These are phyloP conservation scores for Phytophthora pinifolia DNA, from an alignment of 352 stramenopile genomes.

Conservation along the genomic window DNA sequence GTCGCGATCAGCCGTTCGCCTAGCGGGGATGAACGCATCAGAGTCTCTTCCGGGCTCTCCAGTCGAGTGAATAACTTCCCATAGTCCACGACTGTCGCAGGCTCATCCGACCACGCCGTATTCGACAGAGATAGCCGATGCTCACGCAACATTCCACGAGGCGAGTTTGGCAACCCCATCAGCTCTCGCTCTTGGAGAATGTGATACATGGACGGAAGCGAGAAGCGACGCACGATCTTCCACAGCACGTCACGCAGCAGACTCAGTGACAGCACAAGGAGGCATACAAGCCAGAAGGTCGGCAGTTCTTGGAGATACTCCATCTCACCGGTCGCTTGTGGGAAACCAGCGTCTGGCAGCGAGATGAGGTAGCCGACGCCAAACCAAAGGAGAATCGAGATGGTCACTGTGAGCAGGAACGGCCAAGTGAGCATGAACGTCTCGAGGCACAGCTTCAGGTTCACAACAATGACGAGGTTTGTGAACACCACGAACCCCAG, in stretches of 20 bases:
- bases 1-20: slow-evolving; percentile 55
- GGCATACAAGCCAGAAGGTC: slow-evolving; percentile 61
- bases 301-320: slow-evolving; percentile 56
- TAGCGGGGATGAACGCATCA: slow-evolving; percentile 58
- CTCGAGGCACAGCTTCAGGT: slow-evolving; percentile 76
- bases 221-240: slow-evolving; percentile 71
- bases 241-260: slow-evolving; percentile 70
- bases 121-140: slow-evolving; percentile 19
- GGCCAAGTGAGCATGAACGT: slow-evolving; percentile 74
- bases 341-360: slow-evolving; percentile 43
- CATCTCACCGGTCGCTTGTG: slow-evolving; percentile 73
- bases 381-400: slow-evolving; percentile 70
- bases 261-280: slow-evolving; percentile 61
- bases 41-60: slow-evolving; percentile 55
- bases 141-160: slow-evolving; percentile 50
- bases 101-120: slow-evolving; percentile 40
- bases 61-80: slow-evolving; percentile 45
- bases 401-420: slow-evolving; percentile 56
- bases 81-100: slow-evolving; percentile 52
- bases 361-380: slow-evolving; percentile 62
- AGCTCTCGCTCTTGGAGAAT: slow-evolving; percentile 79
- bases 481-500: slow-evolving; percentile 82
- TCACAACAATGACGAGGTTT: slow-evolving; percentile 76
- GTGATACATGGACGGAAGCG: slow-evolving; percentile 69
- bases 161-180: slow-evolving; percentile 60